Evolutionary conservation across 441 rosid genomes (phyloP).

Genomic region (Mallotus repandus): DNA sequence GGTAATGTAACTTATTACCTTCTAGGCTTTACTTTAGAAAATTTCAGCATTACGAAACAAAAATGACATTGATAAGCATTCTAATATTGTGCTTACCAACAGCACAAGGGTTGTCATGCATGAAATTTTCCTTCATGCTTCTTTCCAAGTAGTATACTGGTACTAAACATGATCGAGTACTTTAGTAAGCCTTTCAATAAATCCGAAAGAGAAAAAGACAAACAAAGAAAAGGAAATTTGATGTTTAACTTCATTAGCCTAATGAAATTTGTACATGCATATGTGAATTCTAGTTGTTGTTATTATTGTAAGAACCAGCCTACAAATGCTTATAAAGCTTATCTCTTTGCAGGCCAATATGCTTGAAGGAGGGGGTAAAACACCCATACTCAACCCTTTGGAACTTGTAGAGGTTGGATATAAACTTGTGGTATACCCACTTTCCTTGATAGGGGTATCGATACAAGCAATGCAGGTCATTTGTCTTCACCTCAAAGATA

Average conservation of each 20-base stretch:
- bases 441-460: constrained; percentile 84
- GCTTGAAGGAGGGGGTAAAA: constrained; percentile 95
- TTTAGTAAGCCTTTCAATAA: not conserved
- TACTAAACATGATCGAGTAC: not conserved
- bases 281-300: not conserved
- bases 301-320: not conserved
- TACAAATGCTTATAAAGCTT: constrained; percentile 20
- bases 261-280: not conserved
- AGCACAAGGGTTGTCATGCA: not conserved
- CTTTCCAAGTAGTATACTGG: not conserved
- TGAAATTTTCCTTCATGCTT: not conserved
- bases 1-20: too few species aligned
- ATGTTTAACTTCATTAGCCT: not conserved
- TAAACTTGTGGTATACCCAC: constrained; percentile 80
- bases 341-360: constrained; percentile 60
- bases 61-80: not conserved
- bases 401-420: constrained; percentile 85
- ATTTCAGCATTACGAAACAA: not conserved
- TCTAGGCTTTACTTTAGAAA: too few species aligned
- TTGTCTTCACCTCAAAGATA: not conserved
- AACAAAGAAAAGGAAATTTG: not conserved
- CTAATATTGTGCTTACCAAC: not conserved
- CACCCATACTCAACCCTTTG: constrained; percentile 67
- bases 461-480: constrained; percentile 90
- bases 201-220: not conserved